phyloP scores from a whole-genome alignment of 2,329 filamentous ascomycete species.

The Colletotrichum australisinense region DNA sequence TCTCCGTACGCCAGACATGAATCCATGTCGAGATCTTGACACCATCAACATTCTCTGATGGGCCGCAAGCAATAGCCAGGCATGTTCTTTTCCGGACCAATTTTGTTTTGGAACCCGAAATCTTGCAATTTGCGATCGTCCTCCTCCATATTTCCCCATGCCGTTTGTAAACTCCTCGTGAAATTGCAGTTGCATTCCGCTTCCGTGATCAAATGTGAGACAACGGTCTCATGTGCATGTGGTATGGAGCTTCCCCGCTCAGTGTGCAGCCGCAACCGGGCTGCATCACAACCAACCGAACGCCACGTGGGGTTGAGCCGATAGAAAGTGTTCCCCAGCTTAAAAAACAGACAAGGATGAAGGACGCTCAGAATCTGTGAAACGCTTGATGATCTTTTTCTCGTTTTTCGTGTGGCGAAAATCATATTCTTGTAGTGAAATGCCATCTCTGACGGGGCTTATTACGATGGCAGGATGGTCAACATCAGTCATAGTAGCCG shows the following conservation, averaged over 20 bases:
- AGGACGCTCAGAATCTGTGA: conserved; percentile 10
- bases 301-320: conserved; percentile 24
- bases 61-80: conserved; percentile 23
- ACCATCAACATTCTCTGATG: conserved; percentile 7
- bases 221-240: conserved; percentile 29
- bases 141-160: conserved; percentile 10
- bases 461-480: neutral
- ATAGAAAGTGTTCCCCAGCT: neutral
- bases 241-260: conserved; percentile 11
- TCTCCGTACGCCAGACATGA: conserved; percentile 24
- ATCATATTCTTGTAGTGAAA: neutral
- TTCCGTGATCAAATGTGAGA: conserved; percentile 29
- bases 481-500: neutral
- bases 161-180: conserved; percentile 17
- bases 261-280: conserved; percentile 21
- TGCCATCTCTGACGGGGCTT: neutral
- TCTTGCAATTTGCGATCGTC: conserved; percentile 29
- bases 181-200: conserved; percentile 29
- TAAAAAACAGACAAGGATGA: conserved; percentile 7
- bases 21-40: conserved; percentile 3
- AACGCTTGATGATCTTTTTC: conserved; percentile 27
- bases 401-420: conserved; percentile 11
- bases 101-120: conserved; percentile 11
- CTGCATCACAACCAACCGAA: conserved; percentile 14
- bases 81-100: conserved; percentile 25